Evolutionary conservation across 306 rosid species (phyloP), one percentile per base, ranked within the genome.

Genomic region (Trichosanthes cucumerina): DNA sequence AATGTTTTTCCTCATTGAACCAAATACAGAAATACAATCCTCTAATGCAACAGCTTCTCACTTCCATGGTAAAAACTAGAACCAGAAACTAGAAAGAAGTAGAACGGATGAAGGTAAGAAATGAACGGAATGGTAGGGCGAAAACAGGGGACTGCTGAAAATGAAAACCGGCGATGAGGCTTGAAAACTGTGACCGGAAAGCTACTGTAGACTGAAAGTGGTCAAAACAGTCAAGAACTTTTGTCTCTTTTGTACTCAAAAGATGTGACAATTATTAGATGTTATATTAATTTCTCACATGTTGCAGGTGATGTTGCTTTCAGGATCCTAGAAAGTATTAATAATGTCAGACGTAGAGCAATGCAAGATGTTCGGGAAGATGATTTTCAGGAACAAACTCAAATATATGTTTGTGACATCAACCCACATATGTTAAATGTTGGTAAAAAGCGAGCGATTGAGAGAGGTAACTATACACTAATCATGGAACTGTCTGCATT

Each of bases 271-370:
- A 15, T 26, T 54, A 7, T 19, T 47, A 18, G 23, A 33, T 19
- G 28, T 23, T 15, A 18, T 53, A 54, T 31, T 75, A 47, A 54
- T 58, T 59, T 54, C 70, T 78, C 60, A 31, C 31, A 5, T 80
- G 41, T 80, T 88, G 78, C 89, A 96, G 98, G 99, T 79, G 99
- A 96, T 86, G 96, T 95, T 84, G 96, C 99, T 87, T 92, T 95
- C 81, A 86, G 97, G 85, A 92, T 96, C 85, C 77, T 91, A 71
- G 97, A 92, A 64, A 72, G 79, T 68, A 82, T 91, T 82, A 88
- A 91, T 87, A 83, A 81, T 76, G 83, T 86, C 84, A 96, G 83
- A 88, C 88, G 81, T 49, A 92, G 93, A 91, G 91, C 89, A 75
- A 62, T 80, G 81, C 86, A 65, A 78, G 78, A 82, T 81, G 86